These are phyloP conservation scores for Jamesozyma lodderae DNA, from an alignment of 805 yeast genomes.

Conservation along the genomic window DNA sequence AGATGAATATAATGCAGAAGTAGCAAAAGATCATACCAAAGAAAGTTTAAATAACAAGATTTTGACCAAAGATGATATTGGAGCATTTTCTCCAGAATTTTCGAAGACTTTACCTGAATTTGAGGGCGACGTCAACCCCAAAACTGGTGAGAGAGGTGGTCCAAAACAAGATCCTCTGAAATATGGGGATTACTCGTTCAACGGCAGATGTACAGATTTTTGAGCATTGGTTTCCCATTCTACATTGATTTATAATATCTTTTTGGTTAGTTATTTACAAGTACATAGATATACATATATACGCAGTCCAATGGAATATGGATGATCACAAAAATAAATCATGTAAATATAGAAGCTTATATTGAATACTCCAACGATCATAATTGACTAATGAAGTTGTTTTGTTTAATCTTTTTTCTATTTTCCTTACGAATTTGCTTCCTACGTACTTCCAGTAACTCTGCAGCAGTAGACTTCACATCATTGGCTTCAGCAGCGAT, in stretches of 20 bases:
- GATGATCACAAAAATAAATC: no score
- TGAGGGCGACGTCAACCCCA: constrained; percentile 88
- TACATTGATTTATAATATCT: no score
- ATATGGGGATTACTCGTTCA: constrained; percentile 89
- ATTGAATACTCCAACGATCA: no score
- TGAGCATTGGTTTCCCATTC: constrained; percentile 24
- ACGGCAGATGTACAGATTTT: constrained; percentile 94
- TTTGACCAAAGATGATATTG: constrained; percentile 43
- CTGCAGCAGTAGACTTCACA: no score
- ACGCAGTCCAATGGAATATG: not conserved
- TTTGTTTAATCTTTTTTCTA: constrained; percentile 61
- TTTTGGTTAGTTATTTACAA: constrained; percentile 5
- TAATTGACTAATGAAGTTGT: constrained; percentile 47
- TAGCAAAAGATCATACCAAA: constrained; percentile 26
- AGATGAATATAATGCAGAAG: constrained; percentile 55
- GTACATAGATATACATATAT: not conserved
- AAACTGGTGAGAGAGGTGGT: constrained; percentile 92
- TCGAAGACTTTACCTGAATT: constrained; percentile 85
- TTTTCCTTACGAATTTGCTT: constrained; percentile 61
- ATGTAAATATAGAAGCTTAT: no score
- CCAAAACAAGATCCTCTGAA: constrained; percentile 94
- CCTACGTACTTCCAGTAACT: constrained; percentile 50
- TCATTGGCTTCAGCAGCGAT: not conserved
- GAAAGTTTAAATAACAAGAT: constrained; percentile 30
- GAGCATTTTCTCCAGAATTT: constrained; percentile 56